Conservation (phyloP, 108 stramenopile genomes). For the Cylindrotheca fusiformis region DNA sequence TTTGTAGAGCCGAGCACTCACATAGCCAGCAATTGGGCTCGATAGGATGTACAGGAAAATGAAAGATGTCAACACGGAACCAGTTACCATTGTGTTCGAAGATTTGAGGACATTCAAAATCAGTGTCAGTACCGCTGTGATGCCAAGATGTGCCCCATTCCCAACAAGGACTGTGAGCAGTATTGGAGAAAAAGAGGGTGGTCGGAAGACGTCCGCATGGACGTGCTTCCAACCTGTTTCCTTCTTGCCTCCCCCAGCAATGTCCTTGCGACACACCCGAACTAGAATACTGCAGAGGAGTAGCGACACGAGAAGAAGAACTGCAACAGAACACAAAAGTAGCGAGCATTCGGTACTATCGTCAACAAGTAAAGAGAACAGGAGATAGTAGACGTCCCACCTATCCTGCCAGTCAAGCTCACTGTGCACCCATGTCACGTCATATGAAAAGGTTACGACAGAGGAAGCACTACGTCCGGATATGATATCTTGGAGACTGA, state of each 20-base stretch:
- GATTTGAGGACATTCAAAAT: slow-evolving; percentile 84
- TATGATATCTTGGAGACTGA: slow-evolving; percentile 31
- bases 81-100: slow-evolving; percentile 86
- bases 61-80: slow-evolving; percentile 80
- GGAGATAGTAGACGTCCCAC: slow-evolving; percentile 96
- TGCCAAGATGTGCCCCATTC: slow-evolving; percentile 79
- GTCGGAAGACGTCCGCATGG: slow-evolving; percentile 98
- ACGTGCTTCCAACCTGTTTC: slow-evolving; percentile 97
- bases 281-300: slow-evolving; percentile 91
- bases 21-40: slow-evolving; percentile 83
- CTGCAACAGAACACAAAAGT: slow-evolving; percentile 87
- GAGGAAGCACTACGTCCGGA: slow-evolving; percentile 16
- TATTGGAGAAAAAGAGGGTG: slow-evolving; percentile 92
- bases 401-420: slow-evolving; percentile 89
- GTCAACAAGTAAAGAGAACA: slow-evolving; percentile 88
- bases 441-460: slow-evolving; percentile 81
- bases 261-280: slow-evolving; percentile 89
- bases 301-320: slow-evolving; percentile 90
- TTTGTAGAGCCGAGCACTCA: slow-evolving; percentile 86
- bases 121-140: slow-evolving; percentile 65
- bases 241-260: slow-evolving; percentile 82
- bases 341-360: slow-evolving; percentile 94
- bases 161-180: slow-evolving; percentile 92
- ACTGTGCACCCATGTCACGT: slow-evolving; percentile 87
- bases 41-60: slow-evolving; percentile 87